These are phyloP conservation scores for Mycena polygramma DNA, from an alignment of 768 basidiomycete species.

Conservation along the genomic window DNA sequence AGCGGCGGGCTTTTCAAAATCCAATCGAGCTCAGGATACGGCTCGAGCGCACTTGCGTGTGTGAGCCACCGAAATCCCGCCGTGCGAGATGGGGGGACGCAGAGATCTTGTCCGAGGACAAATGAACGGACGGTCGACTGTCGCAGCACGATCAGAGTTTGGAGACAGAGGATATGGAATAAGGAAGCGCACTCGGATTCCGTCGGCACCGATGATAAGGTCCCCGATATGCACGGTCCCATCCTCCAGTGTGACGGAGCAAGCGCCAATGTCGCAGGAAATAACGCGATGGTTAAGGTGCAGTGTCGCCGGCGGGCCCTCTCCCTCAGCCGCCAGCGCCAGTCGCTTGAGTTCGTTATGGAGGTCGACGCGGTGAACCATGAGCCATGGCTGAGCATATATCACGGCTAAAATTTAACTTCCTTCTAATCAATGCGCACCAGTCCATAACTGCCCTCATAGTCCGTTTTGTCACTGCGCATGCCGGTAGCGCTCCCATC, in stretches of 20 bases:
- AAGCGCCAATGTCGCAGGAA: slow-evolving; percentile 17
- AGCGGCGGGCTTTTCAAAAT: slow-evolving; percentile 26
- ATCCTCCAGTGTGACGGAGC: slow-evolving; percentile 14
- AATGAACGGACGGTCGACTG: slow-evolving; percentile 29
- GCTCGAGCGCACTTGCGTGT: slow-evolving; percentile 12
- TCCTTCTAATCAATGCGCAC: too few species aligned
- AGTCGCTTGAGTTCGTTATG: slow-evolving; percentile 27
- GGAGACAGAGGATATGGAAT: background rate
- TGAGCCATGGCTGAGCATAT: slow-evolving; percentile 23
- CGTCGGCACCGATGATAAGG: slow-evolving; percentile 33
- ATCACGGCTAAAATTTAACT: too few species aligned
- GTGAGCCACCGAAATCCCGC: slow-evolving; percentile 34
- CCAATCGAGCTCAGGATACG: slow-evolving; percentile 34
- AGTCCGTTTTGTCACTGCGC: slow-evolving; percentile 27
- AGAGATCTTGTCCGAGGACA: slow-evolving; percentile 26
- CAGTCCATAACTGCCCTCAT: slow-evolving; percentile 23
- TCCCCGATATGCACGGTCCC: slow-evolving; percentile 9
- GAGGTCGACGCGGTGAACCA: slow-evolving; percentile 35
- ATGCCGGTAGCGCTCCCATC: slow-evolving; percentile 25
- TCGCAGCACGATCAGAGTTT: background rate
- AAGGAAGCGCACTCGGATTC: slow-evolving; percentile 32
- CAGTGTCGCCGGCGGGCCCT: slow-evolving; percentile 21
- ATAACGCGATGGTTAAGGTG: slow-evolving; percentile 23
- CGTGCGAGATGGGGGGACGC: slow-evolving; percentile 21
- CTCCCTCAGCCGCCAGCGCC: slow-evolving; percentile 8